phyloP scores from a whole-genome alignment of 257 asterid species.

The Orobanche coerulescens region DNA sequence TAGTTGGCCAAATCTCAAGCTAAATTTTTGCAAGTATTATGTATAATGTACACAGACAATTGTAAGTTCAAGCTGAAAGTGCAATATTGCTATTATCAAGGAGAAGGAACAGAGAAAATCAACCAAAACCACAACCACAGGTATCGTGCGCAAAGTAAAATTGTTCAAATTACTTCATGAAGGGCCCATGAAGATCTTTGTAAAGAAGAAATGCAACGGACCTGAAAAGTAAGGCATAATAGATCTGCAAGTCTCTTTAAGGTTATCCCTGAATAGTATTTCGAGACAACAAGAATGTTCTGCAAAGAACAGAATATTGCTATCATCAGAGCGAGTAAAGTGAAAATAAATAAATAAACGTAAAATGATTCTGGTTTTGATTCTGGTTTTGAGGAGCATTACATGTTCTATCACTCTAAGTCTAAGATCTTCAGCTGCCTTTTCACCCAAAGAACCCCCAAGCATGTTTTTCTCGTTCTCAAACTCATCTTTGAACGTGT shows the following conservation, averaged over 20 bases:
- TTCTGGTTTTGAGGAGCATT: slow-evolving; percentile 26
- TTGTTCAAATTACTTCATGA: background rate
- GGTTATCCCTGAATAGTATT: slow-evolving; percentile 80
- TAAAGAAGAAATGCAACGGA: slow-evolving; percentile 21
- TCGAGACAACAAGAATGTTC: slow-evolving; percentile 93
- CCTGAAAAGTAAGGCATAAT: slow-evolving; percentile 75
- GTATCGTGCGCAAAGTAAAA: background rate
- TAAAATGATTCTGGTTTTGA: background rate
- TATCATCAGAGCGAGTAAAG: background rate
- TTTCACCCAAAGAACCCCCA: slow-evolving; percentile 83
- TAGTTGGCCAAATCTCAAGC: no score
- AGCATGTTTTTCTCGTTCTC: slow-evolving; percentile 79
- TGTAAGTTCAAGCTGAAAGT: background rate
- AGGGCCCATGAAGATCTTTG: background rate
- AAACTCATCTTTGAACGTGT: slow-evolving; percentile 77
- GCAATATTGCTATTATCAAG: background rate
- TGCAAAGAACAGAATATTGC: no score
- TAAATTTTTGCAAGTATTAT: no score
- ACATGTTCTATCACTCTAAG: slow-evolving; percentile 93
- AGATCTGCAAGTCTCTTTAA: slow-evolving; percentile 91
- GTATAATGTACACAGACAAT: no score
- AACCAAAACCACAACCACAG: no score
- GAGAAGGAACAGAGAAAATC: no score
- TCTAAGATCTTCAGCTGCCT: slow-evolving; percentile 84
- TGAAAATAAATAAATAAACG: background rate